Evolutionary conservation across 352 stramenopile species (phyloP).

Genomic region (Phytophthora palmivora): DNA sequence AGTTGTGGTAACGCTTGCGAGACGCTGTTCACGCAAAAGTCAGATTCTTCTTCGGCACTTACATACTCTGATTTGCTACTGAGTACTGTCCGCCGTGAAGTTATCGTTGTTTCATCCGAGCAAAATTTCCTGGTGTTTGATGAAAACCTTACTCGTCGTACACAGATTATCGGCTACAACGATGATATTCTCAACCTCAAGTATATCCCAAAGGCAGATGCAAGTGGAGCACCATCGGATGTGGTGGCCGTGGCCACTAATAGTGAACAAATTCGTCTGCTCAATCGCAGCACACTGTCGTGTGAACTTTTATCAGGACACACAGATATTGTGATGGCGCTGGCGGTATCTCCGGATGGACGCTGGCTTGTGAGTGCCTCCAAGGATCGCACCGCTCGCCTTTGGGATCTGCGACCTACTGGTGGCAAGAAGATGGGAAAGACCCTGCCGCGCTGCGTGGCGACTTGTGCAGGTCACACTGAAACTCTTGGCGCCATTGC

Average conservation of each 20-base stretch:
- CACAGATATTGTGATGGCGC: constrained; percentile 96
- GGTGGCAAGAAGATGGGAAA: constrained; percentile 42
- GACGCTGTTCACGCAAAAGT: constrained; percentile 53
- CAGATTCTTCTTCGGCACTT: constrained; percentile 44
- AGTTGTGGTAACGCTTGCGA: constrained; percentile 45
- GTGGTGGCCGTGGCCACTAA: constrained; percentile 97
- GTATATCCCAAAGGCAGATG: constrained; percentile 84
- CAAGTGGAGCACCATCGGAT: constrained; percentile 51
- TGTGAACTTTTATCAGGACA: constrained; percentile 97
- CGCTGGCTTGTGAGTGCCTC: constrained; percentile 93
- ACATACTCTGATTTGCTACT: constrained; percentile 67
- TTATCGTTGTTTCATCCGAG: constrained; percentile 83
- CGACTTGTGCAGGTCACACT: constrained; percentile 93
- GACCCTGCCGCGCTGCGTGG: constrained; percentile 76
- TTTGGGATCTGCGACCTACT: constrained; percentile 88
- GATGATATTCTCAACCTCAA: constrained; percentile 98
- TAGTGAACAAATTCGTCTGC: constrained; percentile 94
- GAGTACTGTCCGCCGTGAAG: constrained; percentile 57
- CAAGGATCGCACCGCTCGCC: constrained; percentile 93
- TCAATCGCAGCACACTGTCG: constrained; percentile 92
- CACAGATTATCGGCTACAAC: constrained; percentile 94
- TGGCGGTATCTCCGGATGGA: constrained; percentile 92
- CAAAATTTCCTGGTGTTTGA: constrained; percentile 91
- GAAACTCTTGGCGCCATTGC: constrained; percentile 94
- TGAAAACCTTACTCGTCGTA: constrained; percentile 65